phyloP scores from a whole-genome alignment of 2,329 filamentous ascomycete species.

The Trichophyton benhamiae region DNA sequence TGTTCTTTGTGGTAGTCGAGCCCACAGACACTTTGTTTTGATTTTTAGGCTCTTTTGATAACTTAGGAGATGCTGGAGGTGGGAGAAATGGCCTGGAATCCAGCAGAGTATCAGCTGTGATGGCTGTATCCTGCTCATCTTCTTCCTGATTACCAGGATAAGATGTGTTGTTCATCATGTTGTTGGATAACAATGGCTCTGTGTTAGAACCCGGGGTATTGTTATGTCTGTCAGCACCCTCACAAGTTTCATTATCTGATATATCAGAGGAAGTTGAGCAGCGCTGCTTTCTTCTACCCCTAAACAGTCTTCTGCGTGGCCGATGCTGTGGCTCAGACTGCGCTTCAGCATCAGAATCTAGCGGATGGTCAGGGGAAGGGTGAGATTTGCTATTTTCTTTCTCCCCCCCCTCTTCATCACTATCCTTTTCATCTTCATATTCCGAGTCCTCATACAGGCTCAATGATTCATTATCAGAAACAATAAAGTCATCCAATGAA shows the following conservation, averaged over 20 bases:
- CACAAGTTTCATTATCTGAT: neutral
- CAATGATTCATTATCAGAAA: conserved; percentile 29
- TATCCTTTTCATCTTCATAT: neutral
- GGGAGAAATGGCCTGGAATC: neutral
- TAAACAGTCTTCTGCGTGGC: conserved; percentile 23
- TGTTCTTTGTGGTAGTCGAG: neutral
- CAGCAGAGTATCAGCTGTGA: neutral
- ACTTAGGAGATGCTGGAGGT: neutral
- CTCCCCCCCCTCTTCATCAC: conserved; percentile 16
- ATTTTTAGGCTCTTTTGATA: neutral
- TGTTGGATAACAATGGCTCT: neutral
- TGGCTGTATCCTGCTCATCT: neutral
- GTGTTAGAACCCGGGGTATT: neutral
- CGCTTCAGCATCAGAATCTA: neutral
- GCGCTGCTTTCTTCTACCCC: conserved; percentile 19
- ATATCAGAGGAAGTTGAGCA: neutral
- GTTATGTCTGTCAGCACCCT: neutral
- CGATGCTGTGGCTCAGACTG: conserved; percentile 7
- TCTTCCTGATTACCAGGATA: neutral
- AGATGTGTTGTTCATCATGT: neutral
- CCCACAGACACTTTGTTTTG: neutral
- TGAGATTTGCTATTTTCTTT: conserved; percentile 18
- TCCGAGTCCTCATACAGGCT: conserved; percentile 25
- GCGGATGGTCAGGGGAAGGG: conserved; percentile 10
- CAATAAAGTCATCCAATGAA: conserved; percentile 31